phyloP scores from a whole-genome alignment of 2,329 filamentous ascomycete species.

The Elsinoe ampelina region DNA sequence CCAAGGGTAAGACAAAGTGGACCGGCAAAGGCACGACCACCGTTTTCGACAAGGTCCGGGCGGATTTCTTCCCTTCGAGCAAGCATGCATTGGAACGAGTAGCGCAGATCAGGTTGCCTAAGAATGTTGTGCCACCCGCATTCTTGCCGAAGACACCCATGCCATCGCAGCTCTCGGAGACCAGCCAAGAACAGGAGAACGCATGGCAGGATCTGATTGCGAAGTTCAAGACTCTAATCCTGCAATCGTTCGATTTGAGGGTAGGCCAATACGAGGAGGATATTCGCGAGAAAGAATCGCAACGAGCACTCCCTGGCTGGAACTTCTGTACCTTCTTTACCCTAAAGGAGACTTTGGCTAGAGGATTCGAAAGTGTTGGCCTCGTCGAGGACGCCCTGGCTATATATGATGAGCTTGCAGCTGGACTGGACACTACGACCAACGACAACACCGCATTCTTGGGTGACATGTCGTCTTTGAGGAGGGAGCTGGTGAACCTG shows the following conservation, averaged over 20 bases:
- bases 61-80: constrained; percentile 75
- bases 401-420: constrained; percentile 86
- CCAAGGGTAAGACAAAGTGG: constrained; percentile 60
- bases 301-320: constrained; percentile 83
- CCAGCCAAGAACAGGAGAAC: constrained; percentile 65
- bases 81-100: constrained; percentile 69
- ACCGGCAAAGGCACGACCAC: constrained; percentile 67
- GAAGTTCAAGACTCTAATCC: constrained; percentile 78
- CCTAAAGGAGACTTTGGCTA: constrained; percentile 85
- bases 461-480: constrained; percentile 13
- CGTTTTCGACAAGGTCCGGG: constrained; percentile 77
- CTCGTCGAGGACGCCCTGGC: constrained; percentile 90
- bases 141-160: constrained; percentile 37
- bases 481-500: constrained; percentile 2
- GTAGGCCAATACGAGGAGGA: constrained; percentile 96
- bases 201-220: constrained; percentile 76
- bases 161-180: constrained; percentile 53
- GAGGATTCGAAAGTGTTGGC: constrained; percentile 92
- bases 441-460: constrained; percentile 52
- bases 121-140: constrained; percentile 37
- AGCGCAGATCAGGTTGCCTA: constrained; percentile 69
- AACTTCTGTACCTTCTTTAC: constrained; percentile 99
- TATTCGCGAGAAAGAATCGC: constrained; percentile 85
- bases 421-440: constrained; percentile 75
- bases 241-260: constrained; percentile 80